Conservation (phyloP, 441 rosid genomes). For the Populus tomentosa region DNA sequence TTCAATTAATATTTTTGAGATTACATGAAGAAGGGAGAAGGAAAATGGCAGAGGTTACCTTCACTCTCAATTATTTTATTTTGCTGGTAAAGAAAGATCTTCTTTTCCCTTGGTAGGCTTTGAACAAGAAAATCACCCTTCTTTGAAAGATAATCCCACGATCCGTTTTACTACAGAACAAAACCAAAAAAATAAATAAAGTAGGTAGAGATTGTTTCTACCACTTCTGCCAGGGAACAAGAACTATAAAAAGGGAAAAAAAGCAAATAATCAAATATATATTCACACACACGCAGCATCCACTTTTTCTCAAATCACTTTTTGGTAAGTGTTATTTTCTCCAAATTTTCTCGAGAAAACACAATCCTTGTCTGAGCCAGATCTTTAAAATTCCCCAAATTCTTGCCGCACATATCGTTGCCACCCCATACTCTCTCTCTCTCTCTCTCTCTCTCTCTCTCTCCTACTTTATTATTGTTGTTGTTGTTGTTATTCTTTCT, state of each 20-base stretch:
- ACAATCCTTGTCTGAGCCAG: slow-evolving; percentile 25
- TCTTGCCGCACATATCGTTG: slow-evolving; percentile 23
- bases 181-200: no score
- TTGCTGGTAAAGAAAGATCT: no score
- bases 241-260: no score
- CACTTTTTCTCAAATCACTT: no score
- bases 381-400: slow-evolving; percentile 30
- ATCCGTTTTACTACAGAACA: background rate
- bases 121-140: background rate
- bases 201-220: background rate
- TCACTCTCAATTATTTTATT: no score
- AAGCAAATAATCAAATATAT: no score
- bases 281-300: no score
- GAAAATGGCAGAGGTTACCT: no score
- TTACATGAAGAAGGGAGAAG: no score
- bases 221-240: background rate
- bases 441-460: no score
- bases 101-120: background rate
- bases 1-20: no score
- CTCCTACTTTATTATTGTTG: background rate
- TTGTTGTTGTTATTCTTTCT: background rate
- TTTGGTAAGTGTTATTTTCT: slow-evolving; percentile 2
- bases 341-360: slow-evolving; percentile 21
- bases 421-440: slow-evolving; percentile 21
- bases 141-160: background rate